Percentiles rank a stretch among this genome's conserved stretches.
Conservation (phyloP, 768 basidiomycete genomes). For the Hypholoma fasciculare region DNA sequence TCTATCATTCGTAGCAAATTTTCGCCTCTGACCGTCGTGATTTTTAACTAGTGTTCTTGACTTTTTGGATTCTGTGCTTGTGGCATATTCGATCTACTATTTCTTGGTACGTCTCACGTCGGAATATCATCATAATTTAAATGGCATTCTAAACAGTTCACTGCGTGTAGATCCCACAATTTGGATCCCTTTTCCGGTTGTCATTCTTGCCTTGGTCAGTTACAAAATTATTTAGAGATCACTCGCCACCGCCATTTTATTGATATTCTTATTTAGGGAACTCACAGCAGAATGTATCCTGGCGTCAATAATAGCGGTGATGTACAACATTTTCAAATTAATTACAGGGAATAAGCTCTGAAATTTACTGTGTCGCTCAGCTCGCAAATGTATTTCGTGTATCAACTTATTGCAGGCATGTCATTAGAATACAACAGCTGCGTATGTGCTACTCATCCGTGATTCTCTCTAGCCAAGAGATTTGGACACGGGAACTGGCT, state of each 20-base stretch:
- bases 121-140: neutral
- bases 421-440: neutral
- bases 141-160: neutral
- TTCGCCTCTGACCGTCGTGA: neutral
- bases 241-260: neutral
- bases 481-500: slow-evolving; percentile 1
- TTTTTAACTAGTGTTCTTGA: neutral
- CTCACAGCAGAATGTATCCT: slow-evolving; percentile 1
- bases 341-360: neutral
- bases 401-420: slow-evolving; percentile 3
- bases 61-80: neutral
- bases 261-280: neutral
- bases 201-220: slow-evolving; percentile 2
- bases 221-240: neutral
- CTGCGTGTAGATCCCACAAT: neutral
- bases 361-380: neutral
- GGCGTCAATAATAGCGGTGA: neutral
- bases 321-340: neutral
- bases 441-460: neutral
- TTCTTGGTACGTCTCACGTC: neutral
- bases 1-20: neutral
- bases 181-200: slow-evolving; percentile 1
- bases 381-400: slow-evolving; percentile 4
- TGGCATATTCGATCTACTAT: slow-evolving; percentile 2
- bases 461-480: neutral